These are phyloP conservation scores for Plasmodium ovale DNA, from an alignment of 169 alveolate genomes.

Conservation along the genomic window DNA sequence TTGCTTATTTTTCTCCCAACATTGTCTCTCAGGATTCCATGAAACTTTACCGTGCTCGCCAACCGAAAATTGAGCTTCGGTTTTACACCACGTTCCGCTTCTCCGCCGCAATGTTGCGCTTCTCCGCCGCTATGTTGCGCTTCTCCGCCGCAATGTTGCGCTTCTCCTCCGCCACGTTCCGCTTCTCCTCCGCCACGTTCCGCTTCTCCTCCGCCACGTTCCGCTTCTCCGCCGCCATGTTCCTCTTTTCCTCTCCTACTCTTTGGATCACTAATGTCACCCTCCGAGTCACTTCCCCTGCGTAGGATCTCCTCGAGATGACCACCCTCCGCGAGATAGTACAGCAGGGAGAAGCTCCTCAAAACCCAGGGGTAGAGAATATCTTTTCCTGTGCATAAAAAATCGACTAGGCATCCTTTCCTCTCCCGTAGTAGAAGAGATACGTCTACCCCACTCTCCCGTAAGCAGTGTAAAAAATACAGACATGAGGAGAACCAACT, in stretches of 20 bases:
- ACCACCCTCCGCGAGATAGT: constrained; percentile 9
- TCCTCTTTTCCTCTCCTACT: background rate
- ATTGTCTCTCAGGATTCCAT: constrained; percentile 36
- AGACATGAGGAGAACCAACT: constrained; percentile 59
- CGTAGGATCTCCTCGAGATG: background rate
- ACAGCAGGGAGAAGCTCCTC: constrained; percentile 23
- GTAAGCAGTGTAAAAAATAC: constrained; percentile 30
- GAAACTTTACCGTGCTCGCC: constrained; percentile 16
- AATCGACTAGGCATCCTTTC: constrained; percentile 13
- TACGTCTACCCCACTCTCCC: constrained; percentile 8
- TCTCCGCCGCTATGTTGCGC: too few relatives aligned
- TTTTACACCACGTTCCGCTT: too few relatives aligned
- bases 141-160: too few relatives aligned
- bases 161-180: too few relatives aligned
- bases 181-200: too few relatives aligned
- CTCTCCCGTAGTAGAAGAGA: background rate
- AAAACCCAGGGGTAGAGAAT: constrained; percentile 51
- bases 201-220: too few relatives aligned
- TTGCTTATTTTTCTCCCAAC: constrained; percentile 53
- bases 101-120: too few relatives aligned
- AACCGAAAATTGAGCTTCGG: background rate
- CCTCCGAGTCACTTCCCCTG: background rate
- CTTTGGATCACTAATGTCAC: background rate
- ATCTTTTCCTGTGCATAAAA: constrained; percentile 57
- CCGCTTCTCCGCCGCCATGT: too few relatives aligned